phyloP scores from a whole-genome alignment of 768 basidiomycete species.

The Lentinula boryana region DNA sequence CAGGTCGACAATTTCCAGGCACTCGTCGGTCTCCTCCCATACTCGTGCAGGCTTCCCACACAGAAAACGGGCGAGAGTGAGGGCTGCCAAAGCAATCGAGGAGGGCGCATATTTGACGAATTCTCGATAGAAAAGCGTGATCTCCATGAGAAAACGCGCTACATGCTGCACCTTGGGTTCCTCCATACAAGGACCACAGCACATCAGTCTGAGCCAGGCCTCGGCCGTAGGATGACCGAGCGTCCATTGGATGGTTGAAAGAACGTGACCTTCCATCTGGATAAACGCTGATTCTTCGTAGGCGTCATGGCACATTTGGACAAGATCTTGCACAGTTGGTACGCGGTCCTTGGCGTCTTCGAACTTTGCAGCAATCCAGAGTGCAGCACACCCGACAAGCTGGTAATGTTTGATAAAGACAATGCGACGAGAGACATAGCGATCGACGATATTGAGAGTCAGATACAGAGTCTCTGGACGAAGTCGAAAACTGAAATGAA shows the following conservation, averaged over 20 bases:
- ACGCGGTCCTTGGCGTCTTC: conserved; percentile 99
- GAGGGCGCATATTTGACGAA: conserved; percentile 85
- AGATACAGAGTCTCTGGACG: conserved; percentile 99
- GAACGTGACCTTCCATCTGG: conserved; percentile 98
- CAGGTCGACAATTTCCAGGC: conserved; percentile 75
- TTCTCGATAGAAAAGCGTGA: conserved; percentile 96
- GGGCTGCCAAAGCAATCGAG: conserved; percentile 81
- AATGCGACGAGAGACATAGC: conserved; percentile 96
- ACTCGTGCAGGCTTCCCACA: conserved; percentile 74
- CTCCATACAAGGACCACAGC: conserved; percentile 69
- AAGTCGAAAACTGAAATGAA: conserved; percentile 95
- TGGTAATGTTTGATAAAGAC: conserved; percentile 99
- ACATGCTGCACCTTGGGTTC: conserved; percentile 91
- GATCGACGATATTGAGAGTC: conserved; percentile 97
- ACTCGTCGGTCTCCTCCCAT: conserved; percentile 82
- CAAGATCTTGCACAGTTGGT: conserved; percentile 90
- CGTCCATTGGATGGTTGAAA: conserved; percentile 94
- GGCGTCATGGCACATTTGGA: conserved; percentile 91
- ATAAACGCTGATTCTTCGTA: conserved; percentile 98
- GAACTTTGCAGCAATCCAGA: conserved; percentile 99
- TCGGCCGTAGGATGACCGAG: conserved; percentile 98
- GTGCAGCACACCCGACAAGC: conserved; percentile 94
- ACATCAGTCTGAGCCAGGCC: conserved; percentile 88
- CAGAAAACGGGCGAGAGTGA: conserved; percentile 85
- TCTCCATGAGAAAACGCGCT: conserved; percentile 98